These are phyloP conservation scores for Sanghuangporus weigelae DNA, from an alignment of 1,284 basidiomycete species.

Conservation along the genomic window DNA sequence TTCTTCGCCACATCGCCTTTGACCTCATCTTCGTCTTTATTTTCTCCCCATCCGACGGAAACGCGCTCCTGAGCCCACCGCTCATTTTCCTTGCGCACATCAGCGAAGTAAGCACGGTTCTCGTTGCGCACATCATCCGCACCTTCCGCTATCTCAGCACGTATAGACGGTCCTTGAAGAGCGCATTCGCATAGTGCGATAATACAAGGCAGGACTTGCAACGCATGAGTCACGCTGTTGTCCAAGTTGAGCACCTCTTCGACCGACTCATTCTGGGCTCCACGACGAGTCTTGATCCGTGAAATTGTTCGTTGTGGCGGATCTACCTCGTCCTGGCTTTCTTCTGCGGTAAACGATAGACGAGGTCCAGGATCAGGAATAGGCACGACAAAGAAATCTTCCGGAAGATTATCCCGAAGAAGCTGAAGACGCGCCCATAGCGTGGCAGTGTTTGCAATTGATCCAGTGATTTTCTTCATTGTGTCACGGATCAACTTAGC, in stretches of 20 bases:
- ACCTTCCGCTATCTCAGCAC: slow-evolving; percentile 54
- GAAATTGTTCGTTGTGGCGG: slow-evolving; percentile 41
- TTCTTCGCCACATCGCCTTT: slow-evolving; percentile 3
- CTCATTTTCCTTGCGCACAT: slow-evolving; percentile 39
- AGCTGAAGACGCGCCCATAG: slow-evolving; percentile 51
- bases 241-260: slow-evolving; percentile 25
- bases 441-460: slow-evolving; percentile 51
- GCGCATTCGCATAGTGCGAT: slow-evolving; percentile 48
- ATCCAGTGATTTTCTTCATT: slow-evolving; percentile 44
- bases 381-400: slow-evolving; percentile 1
- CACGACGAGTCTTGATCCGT: slow-evolving; percentile 26
- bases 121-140: slow-evolving; percentile 48
- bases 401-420: slow-evolving; percentile 34
- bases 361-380: slow-evolving; percentile 23
- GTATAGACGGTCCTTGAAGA: slow-evolving; percentile 41
- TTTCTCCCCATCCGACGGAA: slow-evolving; percentile 28
- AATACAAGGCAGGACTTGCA: slow-evolving; percentile 63
- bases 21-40: slow-evolving; percentile 21
- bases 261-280: slow-evolving; percentile 35
- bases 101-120: slow-evolving; percentile 44
- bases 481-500: slow-evolving; percentile 40
- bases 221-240: slow-evolving; percentile 38
- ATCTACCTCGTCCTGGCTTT: slow-evolving; percentile 33
- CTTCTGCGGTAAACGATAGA: slow-evolving; percentile 24
- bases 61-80: slow-evolving; percentile 38